These are phyloP conservation scores for Calocybe gangraenosa DNA, from an alignment of 768 basidiomycete genomes.

Conservation along the genomic window DNA sequence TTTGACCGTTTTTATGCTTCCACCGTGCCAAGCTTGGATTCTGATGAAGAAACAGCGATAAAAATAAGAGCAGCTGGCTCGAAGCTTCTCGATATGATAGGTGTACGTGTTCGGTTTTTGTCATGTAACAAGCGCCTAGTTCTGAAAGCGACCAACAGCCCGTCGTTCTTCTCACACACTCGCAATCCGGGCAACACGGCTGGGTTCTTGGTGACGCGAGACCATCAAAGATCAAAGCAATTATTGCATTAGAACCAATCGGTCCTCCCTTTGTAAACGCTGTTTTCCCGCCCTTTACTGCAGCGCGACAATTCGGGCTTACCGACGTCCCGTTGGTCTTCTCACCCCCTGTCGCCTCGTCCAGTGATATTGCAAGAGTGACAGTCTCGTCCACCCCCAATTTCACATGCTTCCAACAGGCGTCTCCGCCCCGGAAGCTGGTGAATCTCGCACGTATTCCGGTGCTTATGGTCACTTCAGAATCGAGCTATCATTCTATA, in stretches of 20 bases:
- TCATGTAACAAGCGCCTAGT: background rate
- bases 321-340: constrained; percentile 44
- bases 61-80: constrained; percentile 39
- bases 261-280: constrained; percentile 46
- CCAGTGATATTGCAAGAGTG: constrained; percentile 30
- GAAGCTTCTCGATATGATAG: constrained; percentile 41
- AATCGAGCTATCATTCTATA: constrained; percentile 45
- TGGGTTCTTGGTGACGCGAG: constrained; percentile 47
- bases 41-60: constrained; percentile 29
- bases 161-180: constrained; percentile 45
- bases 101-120: constrained; percentile 26
- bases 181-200: constrained; percentile 44
- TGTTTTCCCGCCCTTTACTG: constrained; percentile 30
- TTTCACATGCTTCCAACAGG: constrained; percentile 40
- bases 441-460: constrained; percentile 39
- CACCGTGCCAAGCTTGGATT: constrained; percentile 33
- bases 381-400: constrained; percentile 23
- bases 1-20: constrained; percentile 46
- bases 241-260: constrained; percentile 45
- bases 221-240: constrained; percentile 39
- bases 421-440: constrained; percentile 35
- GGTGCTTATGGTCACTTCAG: constrained; percentile 44
- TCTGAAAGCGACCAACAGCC: constrained; percentile 26
- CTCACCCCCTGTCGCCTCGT: constrained; percentile 34
- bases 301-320: constrained; percentile 42